phyloP scores from a whole-genome alignment of 78 protist species.

The Trichosphaerium sp. region DNA sequence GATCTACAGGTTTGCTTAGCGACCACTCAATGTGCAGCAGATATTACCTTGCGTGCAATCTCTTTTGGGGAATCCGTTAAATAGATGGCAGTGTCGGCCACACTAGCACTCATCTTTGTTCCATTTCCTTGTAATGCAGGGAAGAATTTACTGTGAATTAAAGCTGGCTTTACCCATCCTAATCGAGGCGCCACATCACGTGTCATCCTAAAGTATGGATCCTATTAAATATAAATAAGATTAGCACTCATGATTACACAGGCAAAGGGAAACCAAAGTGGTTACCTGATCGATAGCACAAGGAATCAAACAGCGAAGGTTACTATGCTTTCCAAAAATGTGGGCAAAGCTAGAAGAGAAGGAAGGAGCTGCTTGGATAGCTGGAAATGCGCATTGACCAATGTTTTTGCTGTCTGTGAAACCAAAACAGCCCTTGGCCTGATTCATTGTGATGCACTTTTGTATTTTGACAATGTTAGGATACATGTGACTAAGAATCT shows the following conservation, averaged over 20 bases:
- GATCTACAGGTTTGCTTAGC: constrained; percentile 10
- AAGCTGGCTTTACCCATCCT: constrained; percentile 83
- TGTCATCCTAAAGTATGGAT: constrained; percentile 98
- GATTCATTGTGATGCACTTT: constrained; percentile 15
- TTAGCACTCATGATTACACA: not conserved
- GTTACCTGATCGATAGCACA: constrained; percentile 95
- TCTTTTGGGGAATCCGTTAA: constrained; percentile 85
- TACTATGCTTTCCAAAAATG: constrained; percentile 66
- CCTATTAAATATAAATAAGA: constrained; percentile 43
- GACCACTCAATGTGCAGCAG: not conserved
- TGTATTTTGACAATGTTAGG: constrained; percentile 47
- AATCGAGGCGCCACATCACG: constrained; percentile 92
- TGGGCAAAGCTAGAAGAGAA: constrained; percentile 89
- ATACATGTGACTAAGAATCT: constrained; percentile 42
- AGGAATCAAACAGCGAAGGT: constrained; percentile 93
- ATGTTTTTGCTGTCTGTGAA: constrained; percentile 46
- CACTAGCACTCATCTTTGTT: constrained; percentile 88
- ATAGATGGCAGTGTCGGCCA: constrained; percentile 68
- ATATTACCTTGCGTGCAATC: constrained; percentile 69
- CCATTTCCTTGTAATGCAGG: constrained; percentile 87
- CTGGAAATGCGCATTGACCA: constrained; percentile 89
- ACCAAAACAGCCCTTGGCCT: constrained; percentile 69
- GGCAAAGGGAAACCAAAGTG: no score
- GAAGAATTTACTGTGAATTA: constrained; percentile 88
- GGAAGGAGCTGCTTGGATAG: constrained; percentile 93